These are phyloP conservation scores for Tillandsia fasciculata DNA, from an alignment of 176 grass and related monocot genomes.

Conservation along the genomic window DNA sequence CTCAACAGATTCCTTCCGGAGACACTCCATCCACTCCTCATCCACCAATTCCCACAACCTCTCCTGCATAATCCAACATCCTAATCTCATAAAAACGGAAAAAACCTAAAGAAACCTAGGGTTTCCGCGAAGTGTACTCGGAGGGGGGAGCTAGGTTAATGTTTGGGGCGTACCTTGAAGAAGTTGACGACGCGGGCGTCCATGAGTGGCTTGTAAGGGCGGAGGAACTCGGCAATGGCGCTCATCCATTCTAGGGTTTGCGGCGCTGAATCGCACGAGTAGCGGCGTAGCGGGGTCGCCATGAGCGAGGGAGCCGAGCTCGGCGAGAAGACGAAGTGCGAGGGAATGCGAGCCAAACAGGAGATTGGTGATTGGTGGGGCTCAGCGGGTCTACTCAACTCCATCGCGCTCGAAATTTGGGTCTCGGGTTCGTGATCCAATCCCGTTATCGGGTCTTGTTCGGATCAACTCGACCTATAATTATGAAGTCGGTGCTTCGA, in stretches of 20 bases:
- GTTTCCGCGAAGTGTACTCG: neutral
- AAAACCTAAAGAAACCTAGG: neutral
- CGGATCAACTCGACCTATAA: neutral
- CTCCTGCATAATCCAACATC: slow-evolving; percentile 28
- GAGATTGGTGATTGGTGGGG: neutral
- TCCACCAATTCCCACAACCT: slow-evolving; percentile 73
- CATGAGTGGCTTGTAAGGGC: slow-evolving; percentile 39
- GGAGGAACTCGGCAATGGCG: slow-evolving; percentile 48
- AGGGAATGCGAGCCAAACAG: neutral
- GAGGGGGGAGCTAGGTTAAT: neutral
- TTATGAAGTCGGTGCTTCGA: neutral
- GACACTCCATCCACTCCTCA: slow-evolving; percentile 79
- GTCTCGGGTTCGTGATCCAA: neutral
- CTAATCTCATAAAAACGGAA: neutral
- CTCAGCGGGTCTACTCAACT: neutral
- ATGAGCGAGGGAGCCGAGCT: slow-evolving; percentile 25
- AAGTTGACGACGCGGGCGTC: slow-evolving; percentile 95
- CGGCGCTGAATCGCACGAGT: slow-evolving; percentile 47
- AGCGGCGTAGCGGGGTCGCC: slow-evolving; percentile 19
- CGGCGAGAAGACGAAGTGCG: neutral
- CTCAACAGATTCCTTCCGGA: slow-evolving; percentile 46
- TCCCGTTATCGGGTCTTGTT: neutral
- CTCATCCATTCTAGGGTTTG: slow-evolving; percentile 78
- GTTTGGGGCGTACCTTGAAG: slow-evolving; percentile 50
- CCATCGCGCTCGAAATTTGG: neutral